Percentiles rank a stretch among this genome's conserved stretches.
Conservation (phyloP, 1,284 basidiomycete species). For the Lentinula novae-zelandiae region DNA sequence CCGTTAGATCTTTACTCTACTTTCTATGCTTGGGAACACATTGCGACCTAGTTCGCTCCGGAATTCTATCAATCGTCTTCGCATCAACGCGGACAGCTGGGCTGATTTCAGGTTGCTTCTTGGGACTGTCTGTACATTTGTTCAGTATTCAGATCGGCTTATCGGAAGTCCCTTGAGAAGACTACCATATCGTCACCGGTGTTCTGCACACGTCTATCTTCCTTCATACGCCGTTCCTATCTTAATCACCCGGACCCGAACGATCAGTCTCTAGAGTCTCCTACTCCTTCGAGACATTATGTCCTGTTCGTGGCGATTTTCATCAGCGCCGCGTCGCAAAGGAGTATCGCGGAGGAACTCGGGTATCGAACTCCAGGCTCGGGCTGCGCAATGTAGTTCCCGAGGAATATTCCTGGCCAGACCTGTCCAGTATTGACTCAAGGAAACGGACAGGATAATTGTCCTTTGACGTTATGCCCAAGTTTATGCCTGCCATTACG, state of each 20-base stretch:
- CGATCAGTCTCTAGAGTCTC: background rate
- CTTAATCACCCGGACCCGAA: background rate
- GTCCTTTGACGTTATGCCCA: background rate
- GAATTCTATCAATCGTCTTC: background rate
- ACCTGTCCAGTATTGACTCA: background rate
- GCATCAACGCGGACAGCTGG: constrained; percentile 4
- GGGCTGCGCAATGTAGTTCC: background rate
- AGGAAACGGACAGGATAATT: background rate
- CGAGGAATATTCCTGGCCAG: background rate
- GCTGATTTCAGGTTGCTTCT: background rate
- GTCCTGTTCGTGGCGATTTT: background rate
- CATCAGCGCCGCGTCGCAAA: background rate
- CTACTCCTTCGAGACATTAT: background rate
- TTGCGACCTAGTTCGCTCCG: background rate
- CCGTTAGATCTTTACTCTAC: constrained; percentile 5
- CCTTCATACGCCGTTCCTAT: background rate
- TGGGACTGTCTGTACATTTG: background rate
- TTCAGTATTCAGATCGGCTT: background rate
- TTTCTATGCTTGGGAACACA: constrained; percentile 5
- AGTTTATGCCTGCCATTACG: background rate
- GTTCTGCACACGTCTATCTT: background rate
- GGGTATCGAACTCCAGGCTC: background rate
- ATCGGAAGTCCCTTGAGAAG: background rate
- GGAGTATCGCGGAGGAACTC: background rate
- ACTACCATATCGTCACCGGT: background rate